Base-by-base conservation (phyloP, 345 rosid genomes). In the Citrus trifoliata region DNA sequence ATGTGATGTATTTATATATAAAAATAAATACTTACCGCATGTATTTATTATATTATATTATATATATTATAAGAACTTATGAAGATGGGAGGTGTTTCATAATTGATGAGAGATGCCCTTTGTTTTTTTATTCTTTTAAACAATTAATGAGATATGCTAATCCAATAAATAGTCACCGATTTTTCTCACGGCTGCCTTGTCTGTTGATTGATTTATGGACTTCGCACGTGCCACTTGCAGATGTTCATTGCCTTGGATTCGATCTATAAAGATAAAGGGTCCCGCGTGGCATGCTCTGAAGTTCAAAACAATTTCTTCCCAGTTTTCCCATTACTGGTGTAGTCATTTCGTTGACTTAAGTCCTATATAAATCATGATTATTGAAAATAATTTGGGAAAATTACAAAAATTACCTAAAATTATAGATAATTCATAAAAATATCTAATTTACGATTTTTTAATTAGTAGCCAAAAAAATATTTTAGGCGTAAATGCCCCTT, bases 131-230 rank as follows among this genome's bases (percentile, higher is more conserved):
- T 35, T 35, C 37, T 35, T 35, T 35, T 35, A 51, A 51, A 1
- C 16, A 13, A 51, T 81, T 46, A 80, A 77, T 73, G 71, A 42
- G 53, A 27, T 32, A 51, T 19, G 78, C 48, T 25, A 67, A 24
- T 35, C 22, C n/a, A 53, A 18, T 18, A 53, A 53, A 53, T 53
- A 19, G 6, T 18, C 12, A 67, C 14, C 75, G 12, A 71, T 40
- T 46, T 81, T 73, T 78, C 64, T 70, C 64, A 62, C 76, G 53
- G 67, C 70, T 2, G 61, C 30, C 62, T 60, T 46, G 18, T 70
- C 1, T 32, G 48, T 70, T 78, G 9, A 61, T 30, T 61, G 63
- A 19, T 32, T 24, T 3, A 59, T 51, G 40, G 70, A 63, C 62
- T 46, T 65, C 28, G 78, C 70, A 63, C 60, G 72, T 66, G 65